Conservation (phyloP, 2,329 filamentous ascomycete species). For the Lasiodiplodia gonubiensis region DNA sequence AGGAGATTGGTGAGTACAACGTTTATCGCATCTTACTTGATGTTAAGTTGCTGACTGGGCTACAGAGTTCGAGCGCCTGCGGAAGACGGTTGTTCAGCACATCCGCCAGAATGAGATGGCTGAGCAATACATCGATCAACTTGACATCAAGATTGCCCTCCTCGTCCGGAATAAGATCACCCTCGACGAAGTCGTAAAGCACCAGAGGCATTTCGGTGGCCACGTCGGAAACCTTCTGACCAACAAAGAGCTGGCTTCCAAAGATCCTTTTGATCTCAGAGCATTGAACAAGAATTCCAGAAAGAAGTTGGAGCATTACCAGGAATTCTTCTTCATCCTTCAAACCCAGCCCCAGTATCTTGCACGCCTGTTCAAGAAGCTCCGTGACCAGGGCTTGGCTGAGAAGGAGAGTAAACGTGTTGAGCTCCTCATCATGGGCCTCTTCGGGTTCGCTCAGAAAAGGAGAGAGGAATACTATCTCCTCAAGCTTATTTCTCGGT, state of each 20-base stretch:
- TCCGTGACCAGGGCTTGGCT: conserved; percentile 81
- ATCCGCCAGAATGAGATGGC: conserved; percentile 96
- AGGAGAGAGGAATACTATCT: conserved; percentile 96
- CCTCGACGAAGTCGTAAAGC: conserved; percentile 93
- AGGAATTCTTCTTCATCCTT: conserved; percentile 95
- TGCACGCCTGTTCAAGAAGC: conserved; percentile 80
- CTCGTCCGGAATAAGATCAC: conserved; percentile 99
- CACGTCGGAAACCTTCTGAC: conserved; percentile 83
- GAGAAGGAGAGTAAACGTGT: conserved; percentile 94
- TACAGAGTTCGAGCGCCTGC: conserved; percentile 84
- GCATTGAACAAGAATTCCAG: conserved; percentile 96
- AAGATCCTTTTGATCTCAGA: conserved; percentile 94
- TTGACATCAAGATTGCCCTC: conserved; percentile 98
- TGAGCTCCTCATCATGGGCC: conserved; percentile 91
- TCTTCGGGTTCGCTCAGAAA: conserved; percentile 98
- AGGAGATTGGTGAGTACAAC: conserved; percentile 69
- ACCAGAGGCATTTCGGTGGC: conserved; percentile 94
- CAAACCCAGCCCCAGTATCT: conserved; percentile 97
- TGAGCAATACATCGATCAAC: conserved; percentile 96
- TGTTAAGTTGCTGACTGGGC: background rate
- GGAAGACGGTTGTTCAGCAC: conserved; percentile 96
- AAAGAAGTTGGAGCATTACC: conserved; percentile 94
- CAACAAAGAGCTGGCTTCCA: conserved; percentile 85
- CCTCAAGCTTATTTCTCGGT: conserved; percentile 82
- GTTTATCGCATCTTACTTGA: background rate